Evolutionary conservation across 2,329 filamentous ascomycete species (phyloP).

Genomic region (Elsinoe australis): DNA sequence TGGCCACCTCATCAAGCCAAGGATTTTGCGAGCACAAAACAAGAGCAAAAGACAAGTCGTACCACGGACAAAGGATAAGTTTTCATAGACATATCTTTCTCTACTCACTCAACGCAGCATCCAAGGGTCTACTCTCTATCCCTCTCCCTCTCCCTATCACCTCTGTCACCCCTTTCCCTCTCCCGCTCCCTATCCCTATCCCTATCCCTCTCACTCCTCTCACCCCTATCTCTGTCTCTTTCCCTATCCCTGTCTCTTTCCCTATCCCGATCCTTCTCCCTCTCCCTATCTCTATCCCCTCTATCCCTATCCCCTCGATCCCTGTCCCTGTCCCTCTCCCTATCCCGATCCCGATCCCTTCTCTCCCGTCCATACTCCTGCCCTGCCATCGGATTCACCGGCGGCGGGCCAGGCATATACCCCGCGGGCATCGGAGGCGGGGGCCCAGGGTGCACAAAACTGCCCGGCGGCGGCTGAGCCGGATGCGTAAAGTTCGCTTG

Average conservation of each 20-base stretch:
- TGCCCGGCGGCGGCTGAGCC: neutral
- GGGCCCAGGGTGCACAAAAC: constrained; percentile 1
- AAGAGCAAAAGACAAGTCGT: no score
- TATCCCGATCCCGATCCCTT: neutral
- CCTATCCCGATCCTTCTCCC: constrained; percentile 16
- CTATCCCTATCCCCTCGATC: constrained; percentile 16
- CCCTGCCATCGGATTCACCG: neutral
- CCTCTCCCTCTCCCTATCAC: neutral
- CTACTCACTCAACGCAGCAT: no score
- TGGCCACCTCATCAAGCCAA: no score
- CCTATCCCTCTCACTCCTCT: neutral
- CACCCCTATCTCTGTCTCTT: neutral
- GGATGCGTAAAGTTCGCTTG: constrained; percentile 1
- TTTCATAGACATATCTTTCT: neutral
- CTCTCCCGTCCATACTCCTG: constrained; percentile 11
- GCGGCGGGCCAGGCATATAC: neutral
- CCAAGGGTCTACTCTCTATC: no score
- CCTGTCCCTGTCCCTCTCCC: neutral
- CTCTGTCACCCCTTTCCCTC: neutral
- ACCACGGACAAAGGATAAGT: no score
- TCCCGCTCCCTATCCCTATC: neutral
- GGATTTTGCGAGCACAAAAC: no score
- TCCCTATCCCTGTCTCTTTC: constrained; percentile 21
- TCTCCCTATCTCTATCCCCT: constrained; percentile 10
- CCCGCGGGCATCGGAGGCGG: constrained; percentile 5